phyloP scores from a whole-genome alignment of 495 filamentous ascomycete species.

The Peziza echinospora region DNA sequence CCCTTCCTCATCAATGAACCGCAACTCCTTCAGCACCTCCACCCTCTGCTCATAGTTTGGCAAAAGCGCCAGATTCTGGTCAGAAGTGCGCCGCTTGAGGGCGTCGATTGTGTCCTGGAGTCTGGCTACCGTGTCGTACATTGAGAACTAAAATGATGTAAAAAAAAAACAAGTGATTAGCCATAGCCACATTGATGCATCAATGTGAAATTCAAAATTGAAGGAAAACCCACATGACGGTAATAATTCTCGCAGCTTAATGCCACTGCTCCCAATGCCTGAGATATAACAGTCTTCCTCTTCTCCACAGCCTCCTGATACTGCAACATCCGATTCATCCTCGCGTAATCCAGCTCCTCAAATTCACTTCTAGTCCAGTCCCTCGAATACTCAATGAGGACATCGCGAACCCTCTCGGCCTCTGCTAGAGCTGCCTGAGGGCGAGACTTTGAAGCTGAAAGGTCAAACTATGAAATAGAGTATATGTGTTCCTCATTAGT shows the following conservation, averaged over 20 bases:
- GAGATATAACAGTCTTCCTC: slow-evolving; percentile 37
- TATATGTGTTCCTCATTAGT: too few species aligned
- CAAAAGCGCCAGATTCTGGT: slow-evolving; percentile 91
- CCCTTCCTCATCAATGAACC: slow-evolving; percentile 64
- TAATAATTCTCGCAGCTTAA: slow-evolving; percentile 51
- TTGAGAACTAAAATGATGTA: slow-evolving; percentile 70
- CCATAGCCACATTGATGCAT: too few species aligned
- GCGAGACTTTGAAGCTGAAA: too few species aligned
- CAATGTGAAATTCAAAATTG: neutral
- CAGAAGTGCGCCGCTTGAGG: slow-evolving; percentile 68
- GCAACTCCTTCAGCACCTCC: slow-evolving; percentile 68
- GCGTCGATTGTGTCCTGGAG: slow-evolving; percentile 76
- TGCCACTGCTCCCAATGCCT: slow-evolving; percentile 35
- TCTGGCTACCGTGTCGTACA: slow-evolving; percentile 87
- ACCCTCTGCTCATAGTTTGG: slow-evolving; percentile 95
- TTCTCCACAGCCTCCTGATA: slow-evolving; percentile 51
- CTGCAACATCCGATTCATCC: slow-evolving; percentile 47
- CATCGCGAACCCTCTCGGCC: neutral
- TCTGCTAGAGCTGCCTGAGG: neutral
- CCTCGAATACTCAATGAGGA: slow-evolving; percentile 19
- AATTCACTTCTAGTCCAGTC: slow-evolving; percentile 54
- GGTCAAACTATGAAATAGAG: too few species aligned
- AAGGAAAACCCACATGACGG: slow-evolving; percentile 46
- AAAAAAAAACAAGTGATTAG: too few species aligned
- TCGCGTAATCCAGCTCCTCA: slow-evolving; percentile 67